Conservation (phyloP, 495 filamentous ascomycete genomes). For the Chaetomium tenue region DNA sequence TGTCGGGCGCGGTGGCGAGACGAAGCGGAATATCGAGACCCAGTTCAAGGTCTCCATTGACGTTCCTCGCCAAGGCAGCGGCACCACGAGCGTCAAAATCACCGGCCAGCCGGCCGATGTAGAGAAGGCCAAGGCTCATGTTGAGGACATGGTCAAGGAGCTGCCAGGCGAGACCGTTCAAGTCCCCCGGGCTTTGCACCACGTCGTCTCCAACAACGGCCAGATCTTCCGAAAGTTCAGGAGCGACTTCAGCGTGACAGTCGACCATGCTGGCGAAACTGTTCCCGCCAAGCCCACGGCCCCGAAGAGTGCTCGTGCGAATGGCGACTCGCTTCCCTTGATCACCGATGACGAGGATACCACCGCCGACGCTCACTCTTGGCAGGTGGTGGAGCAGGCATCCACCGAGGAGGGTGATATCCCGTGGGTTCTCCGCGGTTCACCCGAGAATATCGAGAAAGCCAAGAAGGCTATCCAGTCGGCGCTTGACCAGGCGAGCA, state of each 20-base stretch:
- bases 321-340: slow-evolving; percentile 66
- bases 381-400: slow-evolving; percentile 66
- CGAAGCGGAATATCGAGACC: slow-evolving; percentile 78
- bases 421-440: slow-evolving; percentile 86
- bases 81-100: slow-evolving; percentile 77
- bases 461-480: slow-evolving; percentile 69
- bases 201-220: slow-evolving; percentile 82
- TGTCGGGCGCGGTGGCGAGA: slow-evolving; percentile 88
- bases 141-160: slow-evolving; percentile 75
- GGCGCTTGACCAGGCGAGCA: slow-evolving; percentile 68
- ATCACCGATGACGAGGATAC: slow-evolving; percentile 79
- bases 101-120: slow-evolving; percentile 74
- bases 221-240: slow-evolving; percentile 85
- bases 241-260: slow-evolving; percentile 77
- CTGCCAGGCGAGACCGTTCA: slow-evolving; percentile 82
- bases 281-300: slow-evolving; percentile 63
- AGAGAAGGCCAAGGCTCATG: slow-evolving; percentile 79
- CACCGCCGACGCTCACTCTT: slow-evolving; percentile 65
- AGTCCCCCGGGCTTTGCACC: slow-evolving; percentile 77
- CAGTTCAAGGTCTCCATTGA: slow-evolving; percentile 87
- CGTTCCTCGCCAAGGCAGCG: slow-evolving; percentile 72
- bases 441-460: slow-evolving; percentile 69
- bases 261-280: slow-evolving; percentile 81
- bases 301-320: slow-evolving; percentile 44
- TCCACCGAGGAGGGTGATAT: slow-evolving; percentile 67